Base-by-base conservation (phyloP, 2,329 filamentous ascomycete species). In the Cladorrhinum sp. region DNA sequence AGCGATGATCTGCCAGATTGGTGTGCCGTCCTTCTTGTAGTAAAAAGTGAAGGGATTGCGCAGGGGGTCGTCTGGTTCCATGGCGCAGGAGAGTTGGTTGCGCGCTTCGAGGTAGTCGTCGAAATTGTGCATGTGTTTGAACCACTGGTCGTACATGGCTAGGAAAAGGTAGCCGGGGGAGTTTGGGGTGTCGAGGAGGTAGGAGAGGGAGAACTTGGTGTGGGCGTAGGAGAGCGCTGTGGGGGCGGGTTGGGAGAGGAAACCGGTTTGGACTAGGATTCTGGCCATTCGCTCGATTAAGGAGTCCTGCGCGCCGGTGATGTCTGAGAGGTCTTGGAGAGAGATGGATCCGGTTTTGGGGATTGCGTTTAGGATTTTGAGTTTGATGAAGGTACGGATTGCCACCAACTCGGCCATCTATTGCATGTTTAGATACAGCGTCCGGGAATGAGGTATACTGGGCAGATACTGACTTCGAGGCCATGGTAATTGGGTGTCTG, bases 1-100 rank as follows among this genome's bases (percentile, higher is more conserved):
- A 33, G 67, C 69, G 71, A 74, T 74, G 59, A 74, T 73, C 51
- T 64, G 62, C 71, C 71, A 73, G 1, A 73, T 69, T 1, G 69
- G 71, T 0, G 70, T 72, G 16, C 73, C 73, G n/a, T 73, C 71
- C 53, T 74, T 68, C 20, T 71, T 71, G 62, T 70, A 66, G 60
- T 66, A 69, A 39, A 63, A 67, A 1, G 71, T 75, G 54, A 70
- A 73, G 1, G 72, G 72, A 58, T 73, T 74, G 18, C 64, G 55
- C 2, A 70, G 59, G 1, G 69, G 67, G 49, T 74, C 68, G 30
- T 72, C 62, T 0, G 71, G 71, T 23, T 73, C 68, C 0, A 39
- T n/a, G 16, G 50, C 61, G 4, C 26, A 20, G 6, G 50, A 12
- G 49, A 58, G 49, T 36, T 58, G 59, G 36, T 39, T 55, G 5